These are phyloP conservation scores for Scytalidium lignicola DNA, from an alignment of 2,329 filamentous ascomycete species.

Conservation along the genomic window DNA sequence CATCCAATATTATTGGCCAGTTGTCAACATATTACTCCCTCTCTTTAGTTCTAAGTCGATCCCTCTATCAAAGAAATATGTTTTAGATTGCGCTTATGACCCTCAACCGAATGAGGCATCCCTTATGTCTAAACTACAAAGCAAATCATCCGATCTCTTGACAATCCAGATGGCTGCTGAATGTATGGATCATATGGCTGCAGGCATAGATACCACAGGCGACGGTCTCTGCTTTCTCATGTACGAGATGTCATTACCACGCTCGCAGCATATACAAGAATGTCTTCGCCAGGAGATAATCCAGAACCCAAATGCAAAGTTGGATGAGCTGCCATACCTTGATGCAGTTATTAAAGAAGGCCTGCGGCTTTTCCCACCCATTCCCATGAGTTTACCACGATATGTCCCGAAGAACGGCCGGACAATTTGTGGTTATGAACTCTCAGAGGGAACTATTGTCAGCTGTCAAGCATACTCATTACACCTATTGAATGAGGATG, in stretches of 20 bases:
- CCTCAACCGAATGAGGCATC: conserved; percentile 47
- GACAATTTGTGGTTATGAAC: conserved; percentile 47
- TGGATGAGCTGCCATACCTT: conserved; percentile 52
- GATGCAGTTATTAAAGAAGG: conserved; percentile 61
- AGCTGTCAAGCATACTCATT: conserved; percentile 58
- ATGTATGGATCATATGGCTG: conserved; percentile 66
- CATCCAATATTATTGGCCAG: conserved; percentile 2
- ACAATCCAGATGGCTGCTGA: conserved; percentile 57
- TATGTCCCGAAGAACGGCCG: conserved; percentile 51
- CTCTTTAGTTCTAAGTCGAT: background rate
- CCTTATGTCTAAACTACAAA: conserved; percentile 54
- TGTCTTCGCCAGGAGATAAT: conserved; percentile 48
- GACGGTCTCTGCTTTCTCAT: conserved; percentile 66
- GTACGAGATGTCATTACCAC: conserved; percentile 62
- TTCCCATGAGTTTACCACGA: conserved; percentile 62
- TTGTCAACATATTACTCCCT: conserved; percentile 33
- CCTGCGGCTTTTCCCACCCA: conserved; percentile 57
- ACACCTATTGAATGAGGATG: conserved; percentile 53
- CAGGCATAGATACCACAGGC: conserved; percentile 67
- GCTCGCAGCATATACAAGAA: conserved; percentile 45
- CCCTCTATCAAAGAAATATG: conserved; percentile 54
- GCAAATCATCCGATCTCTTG: conserved; percentile 42
- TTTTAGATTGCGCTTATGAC: conserved; percentile 45
- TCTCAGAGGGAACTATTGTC: conserved; percentile 51
- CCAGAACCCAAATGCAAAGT: conserved; percentile 30